These are phyloP conservation scores for Xylariomycetidae sp. DNA, from an alignment of 2,329 filamentous ascomycete species.

Conservation along the genomic window DNA sequence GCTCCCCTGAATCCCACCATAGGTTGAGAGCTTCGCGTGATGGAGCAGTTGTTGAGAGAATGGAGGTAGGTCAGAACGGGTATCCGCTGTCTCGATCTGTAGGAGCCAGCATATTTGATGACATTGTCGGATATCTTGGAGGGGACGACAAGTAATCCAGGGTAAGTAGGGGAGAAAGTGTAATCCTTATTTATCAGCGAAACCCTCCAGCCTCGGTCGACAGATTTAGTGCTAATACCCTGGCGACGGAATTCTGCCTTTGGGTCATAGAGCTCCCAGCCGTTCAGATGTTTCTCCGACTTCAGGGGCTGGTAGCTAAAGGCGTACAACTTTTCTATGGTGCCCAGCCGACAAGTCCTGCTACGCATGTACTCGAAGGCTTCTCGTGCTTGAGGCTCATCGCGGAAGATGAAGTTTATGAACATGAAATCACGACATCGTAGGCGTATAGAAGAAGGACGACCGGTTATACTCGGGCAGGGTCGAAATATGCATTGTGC, in stretches of 20 bases:
- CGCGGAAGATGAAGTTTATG: slow-evolving; percentile 81
- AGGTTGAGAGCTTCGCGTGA: slow-evolving; percentile 91
- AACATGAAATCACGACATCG: slow-evolving; percentile 92
- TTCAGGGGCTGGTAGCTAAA: slow-evolving; percentile 77
- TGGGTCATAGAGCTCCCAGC: slow-evolving; percentile 82
- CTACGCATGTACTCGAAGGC: slow-evolving; percentile 82
- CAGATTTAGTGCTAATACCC: slow-evolving; percentile 78
- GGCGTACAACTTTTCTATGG: slow-evolving; percentile 85
- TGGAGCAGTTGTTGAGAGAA: slow-evolving; percentile 92
- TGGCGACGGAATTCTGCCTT: slow-evolving; percentile 81
- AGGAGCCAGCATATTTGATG: slow-evolving; percentile 85
- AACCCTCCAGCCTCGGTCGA: slow-evolving; percentile 80
- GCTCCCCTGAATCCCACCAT: slow-evolving; percentile 81
- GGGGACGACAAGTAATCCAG: slow-evolving; percentile 77
- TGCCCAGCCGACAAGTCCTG: slow-evolving; percentile 75
- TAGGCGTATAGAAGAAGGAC: slow-evolving; percentile 78
- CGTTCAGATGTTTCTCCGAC: slow-evolving; percentile 68
- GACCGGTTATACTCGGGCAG: slow-evolving; percentile 61
- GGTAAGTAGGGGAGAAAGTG: slow-evolving; percentile 88
- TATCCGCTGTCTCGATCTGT: slow-evolving; percentile 84
- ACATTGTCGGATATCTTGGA: slow-evolving; percentile 93
- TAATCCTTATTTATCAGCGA: slow-evolving; percentile 89
- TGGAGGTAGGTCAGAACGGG: slow-evolving; percentile 93
- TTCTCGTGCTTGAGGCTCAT: slow-evolving; percentile 71
- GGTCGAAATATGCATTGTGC: slow-evolving; percentile 74